Base-by-base conservation (phyloP, 139 green algal species). In the Chara braunii region DNA sequence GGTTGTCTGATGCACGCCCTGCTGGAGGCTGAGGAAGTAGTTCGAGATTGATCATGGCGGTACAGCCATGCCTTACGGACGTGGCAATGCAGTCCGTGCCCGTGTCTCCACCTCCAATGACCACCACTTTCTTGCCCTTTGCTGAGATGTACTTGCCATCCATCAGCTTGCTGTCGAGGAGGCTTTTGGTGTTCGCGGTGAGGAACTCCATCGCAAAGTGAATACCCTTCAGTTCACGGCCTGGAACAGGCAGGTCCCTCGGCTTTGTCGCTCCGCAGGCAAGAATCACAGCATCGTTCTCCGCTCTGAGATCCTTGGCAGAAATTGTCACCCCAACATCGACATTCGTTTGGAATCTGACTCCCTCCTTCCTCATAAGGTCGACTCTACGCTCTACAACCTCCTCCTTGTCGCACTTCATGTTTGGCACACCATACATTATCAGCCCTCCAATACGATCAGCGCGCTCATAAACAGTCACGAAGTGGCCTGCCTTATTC, bases 161-260 rank as follows among this genome's bases (percentile, higher is more conserved):
- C 26, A 72, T 34, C 6, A 95, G 84, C 28, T 81, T 64, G 78
- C 60, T 81, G 75, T 97, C 90, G 70, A 97, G 80, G 76, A 97
- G 80, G 54, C 59, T 84, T 78, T 92, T 90, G 53, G 90, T 96
- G 83, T 96, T 97, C 43, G 86, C 85, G 32, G 57, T 58, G 36
- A 97, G 79, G 78, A 97, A 97, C 37, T 97, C 88, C 91, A 97
- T 97, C 22, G 91, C 91, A 78, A 95, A 97, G 77, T 97, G 90
- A 26, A 97, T 78, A 51, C 90, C 90, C 11, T 71, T 55, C 0
- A 85, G 48, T 1, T 86, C 74, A 6, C 85, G 68, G 9, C 88
- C 87, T 28, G 88, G 81, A 23, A 95, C 86, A 9, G 86, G 81
- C 59, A 97, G 82, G 77, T 95, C 88, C 23, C 91, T 70, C 5